Base-by-base conservation (phyloP, 208 protist genomes). In the Trypanosoma platydactyli region DNA sequence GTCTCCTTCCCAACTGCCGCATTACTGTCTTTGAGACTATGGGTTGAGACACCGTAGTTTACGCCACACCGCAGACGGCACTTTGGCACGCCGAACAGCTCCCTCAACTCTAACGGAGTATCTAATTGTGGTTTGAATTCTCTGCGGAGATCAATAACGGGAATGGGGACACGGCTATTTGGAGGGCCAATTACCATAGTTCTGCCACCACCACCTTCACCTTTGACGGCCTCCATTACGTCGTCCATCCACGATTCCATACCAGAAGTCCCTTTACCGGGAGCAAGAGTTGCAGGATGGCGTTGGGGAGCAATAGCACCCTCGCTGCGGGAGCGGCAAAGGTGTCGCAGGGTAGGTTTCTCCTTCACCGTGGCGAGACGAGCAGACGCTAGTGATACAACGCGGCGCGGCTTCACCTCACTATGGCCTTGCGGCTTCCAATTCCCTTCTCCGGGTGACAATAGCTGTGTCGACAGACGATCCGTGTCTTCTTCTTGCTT, bases 91-190 rank as follows among this genome's bases (percentile, higher is more conserved):
- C 54, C 38, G 20, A 60, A 49, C 22, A 30, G 49, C 29, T 81
- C 73, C 45, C 77, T 80, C n/a, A 70, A 70, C 13, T 80, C 57
- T 4, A 45, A 50, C 13, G 74, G 67, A 11, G 79, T 54, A 45
- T 89, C 80, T 38, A 81, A 42, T 5, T 73, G 74, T 1, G 79
- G 65, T 12, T 73, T 74, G 52, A 90, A 90, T 24, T 82, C 81
- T 24, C 16, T 75, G 38, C 84, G 80, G 9, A 90, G 61, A 46
- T 90, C 84, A 0, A 90, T 72, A n/a, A 87, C 60, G 12, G 79
- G 80, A 50, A 90, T 66, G 22, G 53, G 56, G 18, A 67, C 25
- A 30, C 49, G 50, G 12, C 41, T 27, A 27, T 20, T 22, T 0
- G 0, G 5, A 11, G 1, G 38, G 30, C 6, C 18, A 0, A 27